Evolutionary conservation across 1,139 yeast species (phyloP), one percentile per base, ranked within the genome.

Genomic region (Ogataea hybrid): DNA sequence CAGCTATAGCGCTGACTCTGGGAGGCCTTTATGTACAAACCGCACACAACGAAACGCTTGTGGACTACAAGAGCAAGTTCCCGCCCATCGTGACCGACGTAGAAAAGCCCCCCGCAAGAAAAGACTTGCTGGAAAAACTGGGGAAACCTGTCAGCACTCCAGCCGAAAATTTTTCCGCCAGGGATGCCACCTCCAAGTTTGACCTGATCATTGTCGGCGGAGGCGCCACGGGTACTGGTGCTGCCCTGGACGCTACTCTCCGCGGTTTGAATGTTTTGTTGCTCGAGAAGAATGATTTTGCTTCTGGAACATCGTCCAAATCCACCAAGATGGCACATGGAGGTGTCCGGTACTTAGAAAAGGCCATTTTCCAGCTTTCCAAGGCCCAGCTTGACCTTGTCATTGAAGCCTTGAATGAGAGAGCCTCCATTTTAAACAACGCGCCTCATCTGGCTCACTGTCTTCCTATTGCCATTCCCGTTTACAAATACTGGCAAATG

Each of bases 261-360:
- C 77, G 97, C 63, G 97, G 97, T 28, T 77, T 89, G 54, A 85
- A 87, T 60, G 96, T 89, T 35, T 88, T 95, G 44, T 66, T 90
- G 47, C 75, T 90, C 49, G 97, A 90, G 65, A 83, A 84, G 60
- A 80, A 79, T 52, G 97, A 90, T 68, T 90, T 84, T 62, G 95
- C 96, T 9, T 72, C 89, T 10, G 97, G 96, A 35, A 90, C 97
- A 12, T 85, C 96, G 4, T 88, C 96, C 25, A 84, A 90, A 59
- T 85, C 95, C n/a, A 90, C 97, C 42, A 90, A 90, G 68, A 86
- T 90, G 81, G 96, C 96, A 33, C 97, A 90, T 63, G 97, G 97
- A 52, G 97, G 97, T 61, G 97, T 90, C 40, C 75, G 97, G 59
- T 90, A 90, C 67, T 76, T 90, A 61, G 97, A 90, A 65, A 90